Evolutionary conservation across 108 stramenopile genomes (phyloP).

Genomic region (Nitzschia sp.): DNA sequence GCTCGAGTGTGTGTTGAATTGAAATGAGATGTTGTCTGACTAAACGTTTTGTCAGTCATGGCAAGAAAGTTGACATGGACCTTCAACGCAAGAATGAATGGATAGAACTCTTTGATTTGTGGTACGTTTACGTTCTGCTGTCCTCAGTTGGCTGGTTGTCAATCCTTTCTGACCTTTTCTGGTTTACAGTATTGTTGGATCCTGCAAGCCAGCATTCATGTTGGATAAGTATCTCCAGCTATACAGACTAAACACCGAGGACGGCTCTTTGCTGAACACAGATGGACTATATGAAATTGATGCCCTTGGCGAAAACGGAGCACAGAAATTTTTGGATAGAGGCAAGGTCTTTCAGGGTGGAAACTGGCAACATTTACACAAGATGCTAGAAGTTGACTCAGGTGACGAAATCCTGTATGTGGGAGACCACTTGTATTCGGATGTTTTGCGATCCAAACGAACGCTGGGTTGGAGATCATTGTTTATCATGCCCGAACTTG

Average conservation of each 20-base stretch:
- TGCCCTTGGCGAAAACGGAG: constrained; percentile 68
- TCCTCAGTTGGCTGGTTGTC: background rate
- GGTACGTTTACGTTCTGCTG: constrained; percentile 24
- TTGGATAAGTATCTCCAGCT: constrained; percentile 85
- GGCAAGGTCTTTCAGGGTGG: constrained; percentile 95
- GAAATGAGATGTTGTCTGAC: background rate
- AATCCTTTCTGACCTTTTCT: background rate
- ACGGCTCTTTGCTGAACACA: constrained; percentile 82
- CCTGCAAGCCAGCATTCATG: constrained; percentile 87
- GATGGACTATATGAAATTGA: constrained; percentile 91
- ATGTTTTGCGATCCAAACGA: constrained; percentile 88
- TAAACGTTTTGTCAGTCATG: constrained; percentile 30
- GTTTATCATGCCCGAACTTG: constrained; percentile 88
- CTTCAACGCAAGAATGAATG: constrained; percentile 81
- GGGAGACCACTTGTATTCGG: constrained; percentile 95
- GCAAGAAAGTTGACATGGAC: constrained; percentile 56
- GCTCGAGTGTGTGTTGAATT: background rate
- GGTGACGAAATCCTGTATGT: constrained; percentile 96
- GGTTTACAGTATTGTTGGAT: constrained; percentile 68
- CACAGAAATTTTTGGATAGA: constrained; percentile 70
- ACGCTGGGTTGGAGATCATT: constrained; percentile 95
- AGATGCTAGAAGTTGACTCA: constrained; percentile 80
- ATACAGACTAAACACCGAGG: constrained; percentile 78
- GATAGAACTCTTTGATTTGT: constrained; percentile 92
- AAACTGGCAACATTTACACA: constrained; percentile 90